Percentiles rank a stretch among this genome's conserved stretches.
phyloP scores from a whole-genome alignment of 2,329 filamentous ascomycete species.

The Ascochyta viciae-villosae region DNA sequence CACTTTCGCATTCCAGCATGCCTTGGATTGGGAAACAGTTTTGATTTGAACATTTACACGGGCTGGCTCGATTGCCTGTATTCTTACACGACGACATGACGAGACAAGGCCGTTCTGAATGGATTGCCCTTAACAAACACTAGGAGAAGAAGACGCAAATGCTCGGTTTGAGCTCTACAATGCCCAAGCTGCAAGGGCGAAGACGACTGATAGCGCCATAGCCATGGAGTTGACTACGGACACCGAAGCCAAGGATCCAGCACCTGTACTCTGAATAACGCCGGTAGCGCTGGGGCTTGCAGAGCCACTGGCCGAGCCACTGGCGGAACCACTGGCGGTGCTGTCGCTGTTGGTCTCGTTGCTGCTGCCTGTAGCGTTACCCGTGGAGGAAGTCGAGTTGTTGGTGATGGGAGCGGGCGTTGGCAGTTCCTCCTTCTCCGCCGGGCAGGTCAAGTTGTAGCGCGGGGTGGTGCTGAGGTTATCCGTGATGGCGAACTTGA shows the following conservation, averaged over 20 bases:
- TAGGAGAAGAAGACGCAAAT: background rate
- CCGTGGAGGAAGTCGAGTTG: constrained; percentile 25
- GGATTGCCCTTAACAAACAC: background rate
- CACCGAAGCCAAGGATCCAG: constrained; percentile 22
- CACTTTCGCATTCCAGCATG: too few relatives aligned
- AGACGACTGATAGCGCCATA: constrained; percentile 36
- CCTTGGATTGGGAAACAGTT: background rate
- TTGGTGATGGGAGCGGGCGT: constrained; percentile 21
- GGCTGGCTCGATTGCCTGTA: too few relatives aligned
- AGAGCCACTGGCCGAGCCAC: constrained; percentile 9
- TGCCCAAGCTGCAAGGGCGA: constrained; percentile 33
- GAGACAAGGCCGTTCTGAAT: background rate
- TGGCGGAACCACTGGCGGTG: background rate
- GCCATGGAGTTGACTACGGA: constrained; percentile 32
- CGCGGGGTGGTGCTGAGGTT: constrained; percentile 60
- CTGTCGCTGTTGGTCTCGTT: constrained; percentile 9
- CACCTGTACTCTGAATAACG: constrained; percentile 11
- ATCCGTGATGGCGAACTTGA: constrained; percentile 65
- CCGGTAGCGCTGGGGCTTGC: constrained; percentile 4
- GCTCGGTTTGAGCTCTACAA: constrained; percentile 20
- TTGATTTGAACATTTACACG: background rate
- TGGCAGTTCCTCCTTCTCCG: constrained; percentile 22
- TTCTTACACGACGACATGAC: too few relatives aligned
- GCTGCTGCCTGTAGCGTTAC: constrained; percentile 20
- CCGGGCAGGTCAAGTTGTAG: constrained; percentile 62